phyloP scores from a whole-genome alignment of 257 asterid genomes.

The Ballota nigra region DNA sequence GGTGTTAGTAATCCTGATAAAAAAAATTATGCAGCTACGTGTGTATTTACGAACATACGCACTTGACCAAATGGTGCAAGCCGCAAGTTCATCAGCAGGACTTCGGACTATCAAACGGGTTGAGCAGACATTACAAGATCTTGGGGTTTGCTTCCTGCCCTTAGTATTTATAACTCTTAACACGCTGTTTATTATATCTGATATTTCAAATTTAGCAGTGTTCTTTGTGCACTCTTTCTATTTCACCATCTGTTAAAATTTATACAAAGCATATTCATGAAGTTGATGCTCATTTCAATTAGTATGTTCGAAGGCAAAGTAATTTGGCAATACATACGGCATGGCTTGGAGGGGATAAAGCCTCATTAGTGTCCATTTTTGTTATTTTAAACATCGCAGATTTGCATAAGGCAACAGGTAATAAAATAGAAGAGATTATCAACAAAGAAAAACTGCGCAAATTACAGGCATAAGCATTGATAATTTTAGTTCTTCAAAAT shows the following conservation, averaged over 20 bases:
- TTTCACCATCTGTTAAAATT: neutral
- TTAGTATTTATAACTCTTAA: neutral
- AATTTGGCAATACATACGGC: neutral
- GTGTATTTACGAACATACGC: constrained; percentile 87
- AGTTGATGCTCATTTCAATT: neutral
- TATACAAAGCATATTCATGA: neutral
- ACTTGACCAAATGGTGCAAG: constrained; percentile 97
- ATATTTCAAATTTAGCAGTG: constrained; percentile 6
- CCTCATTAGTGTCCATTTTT: neutral
- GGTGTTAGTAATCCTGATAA: constrained; percentile 20
- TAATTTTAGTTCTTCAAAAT: neutral
- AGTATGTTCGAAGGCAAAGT: neutral
- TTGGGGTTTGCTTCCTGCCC: constrained; percentile 73
- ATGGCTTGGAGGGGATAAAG: neutral
- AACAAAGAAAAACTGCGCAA: neutral
- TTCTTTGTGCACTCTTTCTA: neutral
- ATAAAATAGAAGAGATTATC: neutral
- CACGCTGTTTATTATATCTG: neutral
- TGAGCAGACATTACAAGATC: constrained; percentile 97
- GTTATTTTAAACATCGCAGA: neutral
- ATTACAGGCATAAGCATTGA: neutral
- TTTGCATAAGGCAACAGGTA: neutral
- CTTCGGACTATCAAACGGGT: constrained; percentile 92
- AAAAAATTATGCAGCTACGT: constrained; percentile 64
- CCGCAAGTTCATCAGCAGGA: constrained; percentile 97